Evolutionary conservation across 345 rosid genomes (phyloP), one percentile per base, ranked within the genome.

Genomic region (Boechera stricta): DNA sequence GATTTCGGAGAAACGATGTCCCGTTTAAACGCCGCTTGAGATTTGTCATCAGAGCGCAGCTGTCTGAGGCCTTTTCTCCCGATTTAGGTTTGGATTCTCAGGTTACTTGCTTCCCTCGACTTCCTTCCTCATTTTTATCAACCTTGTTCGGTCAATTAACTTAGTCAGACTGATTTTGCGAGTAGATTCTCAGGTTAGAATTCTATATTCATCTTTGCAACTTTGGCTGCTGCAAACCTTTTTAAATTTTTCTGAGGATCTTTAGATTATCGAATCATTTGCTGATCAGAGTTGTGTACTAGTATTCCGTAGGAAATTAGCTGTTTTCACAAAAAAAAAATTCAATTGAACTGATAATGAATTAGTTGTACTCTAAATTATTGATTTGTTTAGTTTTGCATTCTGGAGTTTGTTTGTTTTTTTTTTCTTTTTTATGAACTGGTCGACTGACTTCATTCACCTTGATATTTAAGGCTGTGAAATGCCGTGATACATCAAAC

Each of bases 61-160:
- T 88, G 13, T 88, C 93, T 47, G 79, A 83, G 76, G 77, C 87
- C 4, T 87, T 87, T 82, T 81, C 93, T 54, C 74, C 76, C 13
- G 82, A 80, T 80, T 75, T 84, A 47, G 92, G 88, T 53, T 84
- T 88, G 86, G 93, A 91, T 73, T 93, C 92, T 77, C 89, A 88
- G 97, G 97, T 91, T 12, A 49, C 7, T 67, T 54, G 13, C 63
- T 65, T 61, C 58, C 64, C 29, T 44, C 62, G 1, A 41, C 56
- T 60, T 26, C 67, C 2, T 24, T 62, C 45, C 57, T 49, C 48
- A 4, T 0, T 2, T 18, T 11, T 32, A 18, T 31, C 12, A 53
- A 5, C 60, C 31, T 56, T 82, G 48, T 68, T 72, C 63, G 74
- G 71, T 68, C 70, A 67, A 71, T 78, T 80, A 42, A 33, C 69